Conservation (phyloP, 768 basidiomycete species). For the Phallus indusiatus region DNA sequence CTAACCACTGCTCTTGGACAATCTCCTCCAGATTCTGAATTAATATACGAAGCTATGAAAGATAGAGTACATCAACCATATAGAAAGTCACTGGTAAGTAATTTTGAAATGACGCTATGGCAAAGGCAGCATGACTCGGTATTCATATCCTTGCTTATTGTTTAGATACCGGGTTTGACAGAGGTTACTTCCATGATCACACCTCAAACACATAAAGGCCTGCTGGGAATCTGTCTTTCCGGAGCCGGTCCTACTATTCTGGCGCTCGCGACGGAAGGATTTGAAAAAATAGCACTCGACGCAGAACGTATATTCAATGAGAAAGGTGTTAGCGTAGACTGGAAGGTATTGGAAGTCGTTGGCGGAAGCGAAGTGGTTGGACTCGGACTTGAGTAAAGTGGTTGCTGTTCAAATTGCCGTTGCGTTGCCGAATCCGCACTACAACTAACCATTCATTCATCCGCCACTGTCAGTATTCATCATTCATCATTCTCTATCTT, state of each 20-base stretch:
- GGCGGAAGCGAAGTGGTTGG: constrained; percentile 29
- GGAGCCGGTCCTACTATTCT: constrained; percentile 97
- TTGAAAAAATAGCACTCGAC: constrained; percentile 76
- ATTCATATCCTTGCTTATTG: not conserved
- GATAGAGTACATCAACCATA: constrained; percentile 97
- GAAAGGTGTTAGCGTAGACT: constrained; percentile 75
- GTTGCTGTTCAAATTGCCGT: no score
- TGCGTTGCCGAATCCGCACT: no score
- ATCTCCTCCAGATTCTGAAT: constrained; percentile 83
- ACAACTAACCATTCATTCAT: no score
- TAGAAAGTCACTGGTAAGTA: constrained; percentile 69
- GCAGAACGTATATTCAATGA: constrained; percentile 65
- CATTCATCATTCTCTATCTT: no score
- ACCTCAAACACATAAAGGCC: constrained; percentile 82
- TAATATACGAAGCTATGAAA: constrained; percentile 99
- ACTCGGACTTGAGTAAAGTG: constrained; percentile 10
- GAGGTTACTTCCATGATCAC: constrained; percentile 87
- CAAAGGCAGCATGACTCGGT: not conserved
- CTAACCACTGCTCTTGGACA: constrained; percentile 88
- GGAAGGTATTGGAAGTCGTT: constrained; percentile 73
- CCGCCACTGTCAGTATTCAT: no score
- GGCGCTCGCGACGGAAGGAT: constrained; percentile 81
- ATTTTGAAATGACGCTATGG: constrained; percentile 4
- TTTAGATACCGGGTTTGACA: constrained; percentile 89
- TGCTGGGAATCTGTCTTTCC: constrained; percentile 94